phyloP scores from a whole-genome alignment of 2,329 filamentous ascomycete genomes.

The Ciborinia camelliae region DNA sequence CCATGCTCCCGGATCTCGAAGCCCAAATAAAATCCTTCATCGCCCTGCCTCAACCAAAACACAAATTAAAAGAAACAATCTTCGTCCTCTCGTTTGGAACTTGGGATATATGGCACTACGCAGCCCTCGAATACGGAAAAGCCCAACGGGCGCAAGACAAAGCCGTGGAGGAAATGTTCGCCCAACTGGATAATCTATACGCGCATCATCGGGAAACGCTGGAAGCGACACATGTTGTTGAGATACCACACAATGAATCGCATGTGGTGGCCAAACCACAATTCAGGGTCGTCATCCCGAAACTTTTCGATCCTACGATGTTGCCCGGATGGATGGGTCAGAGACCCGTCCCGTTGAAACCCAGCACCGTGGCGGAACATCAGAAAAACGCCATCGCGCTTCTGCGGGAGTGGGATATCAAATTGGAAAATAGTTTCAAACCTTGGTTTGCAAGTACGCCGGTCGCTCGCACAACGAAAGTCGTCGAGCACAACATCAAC shows the following conservation, averaged over 20 bases:
- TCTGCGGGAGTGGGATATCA: conserved; percentile 49
- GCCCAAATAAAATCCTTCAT: conserved; percentile 33
- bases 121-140: conserved; percentile 25
- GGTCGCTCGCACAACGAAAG: neutral
- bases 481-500: neutral
- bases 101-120: conserved; percentile 37
- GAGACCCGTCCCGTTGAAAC: conserved; percentile 43
- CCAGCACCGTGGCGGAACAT: conserved; percentile 50
- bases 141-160: conserved; percentile 25
- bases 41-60: conserved; percentile 24
- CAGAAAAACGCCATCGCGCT: conserved; percentile 53
- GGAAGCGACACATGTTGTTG: neutral
- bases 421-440: conserved; percentile 42
- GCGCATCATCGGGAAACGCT: conserved; percentile 23
- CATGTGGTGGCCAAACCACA: conserved; percentile 19
- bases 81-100: conserved; percentile 37
- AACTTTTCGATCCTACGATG: conserved; percentile 52
- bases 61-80: conserved; percentile 26
- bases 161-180: conserved; percentile 30
- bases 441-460: conserved; percentile 42
- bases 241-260: neutral
- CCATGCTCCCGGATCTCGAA: conserved; percentile 32
- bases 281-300: conserved; percentile 52
- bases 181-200: conserved; percentile 33
- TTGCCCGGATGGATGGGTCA: conserved; percentile 50